phyloP scores from a whole-genome alignment of 805 yeast species.

The Sugiyamaella lignohabitans region DNA sequence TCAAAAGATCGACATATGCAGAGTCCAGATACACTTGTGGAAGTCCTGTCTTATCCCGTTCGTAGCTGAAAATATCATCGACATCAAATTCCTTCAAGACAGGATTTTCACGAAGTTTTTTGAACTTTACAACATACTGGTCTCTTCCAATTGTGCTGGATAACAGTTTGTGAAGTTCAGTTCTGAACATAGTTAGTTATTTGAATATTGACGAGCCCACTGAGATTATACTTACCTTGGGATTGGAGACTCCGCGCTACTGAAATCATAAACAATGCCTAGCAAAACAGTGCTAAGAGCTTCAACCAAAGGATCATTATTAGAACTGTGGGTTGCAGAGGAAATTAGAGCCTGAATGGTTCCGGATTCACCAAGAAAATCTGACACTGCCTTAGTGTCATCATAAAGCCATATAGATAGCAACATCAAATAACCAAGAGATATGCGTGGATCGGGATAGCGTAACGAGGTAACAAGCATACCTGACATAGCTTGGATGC shows the following conservation, averaged over 20 bases:
- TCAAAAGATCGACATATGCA: constrained; percentile 56
- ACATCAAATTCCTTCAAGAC: constrained; percentile 52
- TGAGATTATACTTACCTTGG: constrained; percentile 18
- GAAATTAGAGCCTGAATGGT: constrained; percentile 63
- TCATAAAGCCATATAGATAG: constrained; percentile 73
- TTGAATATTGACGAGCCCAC: constrained; percentile 1
- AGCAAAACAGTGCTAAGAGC: constrained; percentile 66
- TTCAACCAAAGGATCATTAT: constrained; percentile 55
- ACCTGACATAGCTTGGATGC: constrained; percentile 74
- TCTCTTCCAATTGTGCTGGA: constrained; percentile 71
- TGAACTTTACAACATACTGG: constrained; percentile 64
- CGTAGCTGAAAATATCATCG: constrained; percentile 43
- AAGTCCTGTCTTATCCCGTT: constrained; percentile 74
- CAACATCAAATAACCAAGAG: constrained; percentile 71
- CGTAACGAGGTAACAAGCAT: constrained; percentile 59
- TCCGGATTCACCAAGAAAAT: constrained; percentile 62
- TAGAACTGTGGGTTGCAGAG: constrained; percentile 46
- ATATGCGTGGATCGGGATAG: constrained; percentile 60
- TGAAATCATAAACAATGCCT: constrained; percentile 77
- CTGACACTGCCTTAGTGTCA: constrained; percentile 65
- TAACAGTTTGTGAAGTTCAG: constrained; percentile 55
- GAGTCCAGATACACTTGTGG: constrained; percentile 75
- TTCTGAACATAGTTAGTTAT: constrained; percentile 50
- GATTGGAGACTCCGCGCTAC: constrained; percentile 49
- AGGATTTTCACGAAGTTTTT: constrained; percentile 59